Base-by-base conservation (phyloP, 768 basidiomycete genomes). In the Coprinopsis sp. region DNA sequence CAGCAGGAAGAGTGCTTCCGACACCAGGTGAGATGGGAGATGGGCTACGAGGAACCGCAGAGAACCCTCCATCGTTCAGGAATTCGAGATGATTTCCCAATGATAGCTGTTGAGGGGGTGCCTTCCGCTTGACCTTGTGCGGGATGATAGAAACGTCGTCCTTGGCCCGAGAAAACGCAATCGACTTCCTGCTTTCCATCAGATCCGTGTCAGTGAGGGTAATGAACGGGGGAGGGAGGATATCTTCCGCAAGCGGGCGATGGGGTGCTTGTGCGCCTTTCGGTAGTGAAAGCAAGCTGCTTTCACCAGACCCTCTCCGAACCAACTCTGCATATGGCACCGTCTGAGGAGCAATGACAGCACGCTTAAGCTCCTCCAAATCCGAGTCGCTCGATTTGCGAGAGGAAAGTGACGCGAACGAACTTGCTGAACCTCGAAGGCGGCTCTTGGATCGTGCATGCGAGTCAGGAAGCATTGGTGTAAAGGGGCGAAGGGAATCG, bases 21-120 rank as follows among this genome's bases (percentile, higher is more conserved):
- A 48, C 55, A 22, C 38, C 22, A 37, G 44, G 18, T 54, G 44
- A 13, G 6, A 49, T 38, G 2, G 55, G 58, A 14, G 61, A 60
- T 18, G 61, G 60, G 11, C 58, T 52, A 13, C 62, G 51, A 6
- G 64, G 63, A 3, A 59, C 55, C n/a, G 53, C 57, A 29, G 59
- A 56, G 16, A 56, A 37, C 19, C 52, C 56, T 21, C 29, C 46
- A 19, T 49, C 48, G n/a, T 22, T 13, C 24, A 42, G 19, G 19
- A 5, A 16, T 12, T 16, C 10, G 8, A 42, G 27, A 19, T 42
- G 40, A 27, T 33, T 21, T 18, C 36, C 28, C 36, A 49, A 22
- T 16, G 36, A 47, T 16, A 36, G 33, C 28, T 18, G 37, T 11
- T 25, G 27, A 7, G 48, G 48, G 12, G 23, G 33, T 8, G 18